Conservation (phyloP, 106 monocot species). For the Allium sativum region DNA sequence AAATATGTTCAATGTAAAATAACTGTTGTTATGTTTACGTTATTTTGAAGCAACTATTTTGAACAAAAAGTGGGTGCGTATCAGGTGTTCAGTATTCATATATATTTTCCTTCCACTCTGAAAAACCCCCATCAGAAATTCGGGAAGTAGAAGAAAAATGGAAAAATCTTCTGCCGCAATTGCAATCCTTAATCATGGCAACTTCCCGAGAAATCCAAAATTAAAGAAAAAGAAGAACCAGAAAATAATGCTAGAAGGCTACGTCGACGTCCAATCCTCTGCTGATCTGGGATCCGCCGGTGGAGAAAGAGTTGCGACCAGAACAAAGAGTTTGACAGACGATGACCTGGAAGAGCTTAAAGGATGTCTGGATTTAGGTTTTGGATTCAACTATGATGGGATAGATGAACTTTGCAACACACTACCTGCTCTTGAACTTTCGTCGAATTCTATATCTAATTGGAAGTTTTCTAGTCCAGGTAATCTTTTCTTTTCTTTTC, state of each 20-base stretch:
- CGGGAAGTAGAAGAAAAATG: too few relatives aligned
- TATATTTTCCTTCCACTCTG: too few relatives aligned
- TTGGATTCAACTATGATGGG: slow-evolving; percentile 57
- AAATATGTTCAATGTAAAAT: too few relatives aligned
- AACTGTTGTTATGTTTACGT: too few relatives aligned
- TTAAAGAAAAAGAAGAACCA: slow-evolving; percentile 2
- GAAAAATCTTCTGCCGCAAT: too few relatives aligned
- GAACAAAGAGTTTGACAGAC: slow-evolving; percentile 62
- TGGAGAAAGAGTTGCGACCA: slow-evolving; percentile 4
- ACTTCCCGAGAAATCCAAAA: background rate
- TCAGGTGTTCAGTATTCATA: too few relatives aligned
- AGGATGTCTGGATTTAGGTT: slow-evolving; percentile 52
- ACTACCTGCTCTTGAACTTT: slow-evolving; percentile 42
- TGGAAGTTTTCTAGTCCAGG: slow-evolving; percentile 42
- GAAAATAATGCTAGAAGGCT: slow-evolving; percentile 31
- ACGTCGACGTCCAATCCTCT: slow-evolving; percentile 9
- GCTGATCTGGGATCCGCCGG: background rate
- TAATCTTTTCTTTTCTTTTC: slow-evolving; percentile 4
- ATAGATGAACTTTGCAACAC: slow-evolving; percentile 52
- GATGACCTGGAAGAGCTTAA: slow-evolving; percentile 52
- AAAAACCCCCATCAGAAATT: too few relatives aligned
- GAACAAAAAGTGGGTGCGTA: too few relatives aligned
- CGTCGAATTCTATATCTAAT: slow-evolving; percentile 10
- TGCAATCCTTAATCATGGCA: too few relatives aligned
- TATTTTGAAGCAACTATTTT: too few relatives aligned